Base-by-base conservation (phyloP, 257 asterid genomes). In the Datura wrightii region DNA sequence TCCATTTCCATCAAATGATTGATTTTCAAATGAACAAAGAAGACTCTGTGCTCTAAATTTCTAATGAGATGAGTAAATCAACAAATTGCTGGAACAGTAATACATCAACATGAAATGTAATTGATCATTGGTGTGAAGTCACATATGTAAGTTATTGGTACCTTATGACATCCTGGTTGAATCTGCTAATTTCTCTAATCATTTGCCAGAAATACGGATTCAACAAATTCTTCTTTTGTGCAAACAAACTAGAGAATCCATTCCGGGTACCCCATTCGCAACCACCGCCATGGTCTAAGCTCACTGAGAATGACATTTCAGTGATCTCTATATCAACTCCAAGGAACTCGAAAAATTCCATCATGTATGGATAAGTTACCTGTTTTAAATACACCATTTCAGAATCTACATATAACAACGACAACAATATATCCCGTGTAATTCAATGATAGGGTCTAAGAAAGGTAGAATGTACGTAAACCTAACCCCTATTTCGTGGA, bases 361-460 rank as follows among this genome's bases (percentile, higher is more conserved):
- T 89, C 99, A 94, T 97, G 90, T 97, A 94, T 86, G 99, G 98
- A 89, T 97, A 97, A 39, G 99, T 97, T 62, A 94, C 99, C 99
- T 94, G 93, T 67, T 24, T 24, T 65, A 83, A 82, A 66, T 24
- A 56, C 19, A 54, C 85, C 78, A 79, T 52, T 46, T 37, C 37
- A 52, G 31, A 24, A 24, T 24, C 31, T 24, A 24, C 31, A 24
- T 24, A 24, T 24, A 1, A 24, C 31, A 24, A 24, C 31, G 31
- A 24, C 31, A 24, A 24, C 31, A 24, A 24, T 24, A n/a, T n/a
- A 24, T 24, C 31, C 31, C 31, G 31, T 24, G 31, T 24, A 24
- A 24, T 24, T 24, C 31, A 1, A 24, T 24, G 31, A 24, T 24
- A 24, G 31, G 31, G 31, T 24, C 31, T 24, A 24, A 24, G 31